phyloP scores from a whole-genome alignment of 1,139 yeast species.

The Candida tetrigidarum region DNA sequence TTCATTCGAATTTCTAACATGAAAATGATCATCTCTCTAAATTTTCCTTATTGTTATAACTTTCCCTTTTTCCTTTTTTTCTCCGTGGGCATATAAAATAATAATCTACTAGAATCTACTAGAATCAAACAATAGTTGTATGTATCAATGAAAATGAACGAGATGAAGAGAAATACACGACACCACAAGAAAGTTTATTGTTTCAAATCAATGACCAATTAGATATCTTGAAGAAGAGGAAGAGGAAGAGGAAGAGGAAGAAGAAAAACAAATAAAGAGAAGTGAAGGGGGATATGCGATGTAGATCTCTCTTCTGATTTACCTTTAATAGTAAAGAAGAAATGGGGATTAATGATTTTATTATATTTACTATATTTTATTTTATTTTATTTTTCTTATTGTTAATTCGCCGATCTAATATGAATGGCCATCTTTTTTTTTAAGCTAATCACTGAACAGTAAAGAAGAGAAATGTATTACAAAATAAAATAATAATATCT shows the following conservation, averaged over 20 bases:
- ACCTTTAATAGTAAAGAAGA: background rate
- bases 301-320: background rate
- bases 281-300: background rate
- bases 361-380: background rate
- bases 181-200: background rate
- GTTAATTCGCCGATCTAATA: too few relatives aligned
- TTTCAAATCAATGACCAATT: constrained; percentile 3
- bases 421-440: too few relatives aligned
- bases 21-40: constrained; percentile 1
- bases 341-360: background rate
- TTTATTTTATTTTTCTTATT: background rate
- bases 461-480: background rate
- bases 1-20: constrained; percentile 1
- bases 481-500: too few relatives aligned
- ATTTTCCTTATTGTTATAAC: too few relatives aligned
- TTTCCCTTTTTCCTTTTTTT: too few relatives aligned
- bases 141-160: background rate
- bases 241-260: background rate
- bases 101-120: too few relatives aligned
- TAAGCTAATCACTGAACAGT: too few relatives aligned
- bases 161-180: background rate
- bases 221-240: constrained; percentile 1
- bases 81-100: too few relatives aligned
- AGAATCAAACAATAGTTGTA: too few relatives aligned
- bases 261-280: background rate